A percentile compares a stretch with the other conserved stretches of the same genome.
These are phyloP conservation scores for Phoenix roebelenii DNA, from an alignment of 176 grass and related monocot genomes.

Conservation along the genomic window DNA sequence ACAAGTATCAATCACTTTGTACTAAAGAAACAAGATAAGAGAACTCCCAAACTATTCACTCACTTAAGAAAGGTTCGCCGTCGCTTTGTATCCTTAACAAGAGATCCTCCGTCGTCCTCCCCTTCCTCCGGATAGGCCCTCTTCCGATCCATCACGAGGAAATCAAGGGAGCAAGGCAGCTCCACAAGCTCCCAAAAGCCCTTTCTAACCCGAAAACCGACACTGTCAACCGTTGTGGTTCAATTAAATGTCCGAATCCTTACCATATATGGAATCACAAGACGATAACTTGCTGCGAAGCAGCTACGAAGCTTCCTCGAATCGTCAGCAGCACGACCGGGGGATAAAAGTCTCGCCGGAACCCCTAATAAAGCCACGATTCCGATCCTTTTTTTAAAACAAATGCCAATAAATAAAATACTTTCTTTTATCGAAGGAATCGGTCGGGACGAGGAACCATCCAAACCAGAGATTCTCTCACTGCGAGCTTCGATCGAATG, in stretches of 20 bases:
- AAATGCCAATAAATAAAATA: no score
- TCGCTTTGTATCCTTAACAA: slow-evolving; percentile 47
- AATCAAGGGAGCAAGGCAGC: neutral
- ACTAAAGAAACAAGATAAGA: slow-evolving; percentile 1
- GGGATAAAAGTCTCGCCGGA: slow-evolving; percentile 25
- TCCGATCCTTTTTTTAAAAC: neutral
- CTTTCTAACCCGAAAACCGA: neutral
- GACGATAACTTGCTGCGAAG: slow-evolving; percentile 25
- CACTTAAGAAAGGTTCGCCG: slow-evolving; percentile 49
- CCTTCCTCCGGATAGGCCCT: slow-evolving; percentile 37
- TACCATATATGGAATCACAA: slow-evolving; percentile 45
- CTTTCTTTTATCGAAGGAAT: no score
- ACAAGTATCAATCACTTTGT: neutral
- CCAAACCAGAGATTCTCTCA: neutral
- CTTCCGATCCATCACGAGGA: slow-evolving; percentile 34
- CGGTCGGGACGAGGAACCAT: slow-evolving; percentile 47
- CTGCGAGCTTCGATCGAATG: neutral
- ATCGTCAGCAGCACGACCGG: slow-evolving; percentile 52
- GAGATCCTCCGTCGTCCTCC: slow-evolving; percentile 43
- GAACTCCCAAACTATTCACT: slow-evolving; percentile 12
- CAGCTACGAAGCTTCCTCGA: slow-evolving; percentile 60
- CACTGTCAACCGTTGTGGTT: slow-evolving; percentile 3
- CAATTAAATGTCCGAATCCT: neutral
- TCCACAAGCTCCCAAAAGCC: neutral
- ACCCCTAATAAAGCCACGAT: slow-evolving; percentile 24